Evolutionary conservation across 768 basidiomycete species (phyloP), one percentile per base, ranked within the genome.

Genomic region (Pholiota microspora): DNA sequence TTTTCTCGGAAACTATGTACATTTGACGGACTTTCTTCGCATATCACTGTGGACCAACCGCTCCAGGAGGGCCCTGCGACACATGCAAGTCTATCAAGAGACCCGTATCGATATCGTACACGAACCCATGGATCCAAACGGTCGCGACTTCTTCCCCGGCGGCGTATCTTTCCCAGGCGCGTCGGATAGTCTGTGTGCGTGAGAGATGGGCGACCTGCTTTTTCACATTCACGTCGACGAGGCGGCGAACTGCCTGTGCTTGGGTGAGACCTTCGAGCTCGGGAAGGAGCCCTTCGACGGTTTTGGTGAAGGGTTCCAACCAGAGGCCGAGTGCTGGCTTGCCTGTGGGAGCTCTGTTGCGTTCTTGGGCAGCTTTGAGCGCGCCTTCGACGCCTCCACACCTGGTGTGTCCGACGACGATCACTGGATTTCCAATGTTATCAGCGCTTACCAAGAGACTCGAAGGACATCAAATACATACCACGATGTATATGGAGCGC

Each of bases 351-450:
- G 0, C 4, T n/a, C 21, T 13, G 25, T 46, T 46, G 24, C 7
- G 10, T 46, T 15, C 25, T 46, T 21, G 24, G 21, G 27, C 23
- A 12, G n/a, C 15, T 27, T 27, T 46, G 24, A 29, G 24, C 5
- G 23, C 45, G 3, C 85, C 83, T 0, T 69, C 63, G 5, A 79
- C 85, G 45, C 91, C 92, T 38, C 89, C 92, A 66, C 92, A 94
- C 48, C 82, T 73, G 23, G 84, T 84, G 64, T 94, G 92, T 13
- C 92, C 92, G 16, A 85, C 88, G 61, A 93, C 71, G 57, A 90
- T 71, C 57, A 93, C 89, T 90, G 35, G 51, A 28, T 35, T 34
- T 18, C 48, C 48, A n/a, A 51, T 61, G 64, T 73, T 68, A 69
- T 63, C 2, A 29, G 55, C 12, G 44, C 44, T 51, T n/a, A n/a